Evolutionary conservation across 2,329 filamentous ascomycete genomes (phyloP).

Genomic region (Arachnomyces sp.): DNA sequence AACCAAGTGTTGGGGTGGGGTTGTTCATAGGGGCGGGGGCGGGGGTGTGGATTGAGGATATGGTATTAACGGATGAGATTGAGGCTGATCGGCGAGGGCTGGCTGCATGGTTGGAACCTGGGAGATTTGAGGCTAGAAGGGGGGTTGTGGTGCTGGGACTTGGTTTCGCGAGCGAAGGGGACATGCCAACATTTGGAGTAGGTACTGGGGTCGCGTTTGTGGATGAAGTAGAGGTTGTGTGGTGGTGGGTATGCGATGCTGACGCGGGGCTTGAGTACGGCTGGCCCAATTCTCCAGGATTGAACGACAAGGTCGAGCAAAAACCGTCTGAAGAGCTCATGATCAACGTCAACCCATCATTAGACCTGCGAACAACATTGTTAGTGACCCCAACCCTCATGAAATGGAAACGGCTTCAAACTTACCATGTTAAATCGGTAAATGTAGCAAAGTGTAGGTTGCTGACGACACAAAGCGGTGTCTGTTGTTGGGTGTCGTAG

Average conservation of each 20-base stretch:
- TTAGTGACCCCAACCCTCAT: conserved; percentile 2
- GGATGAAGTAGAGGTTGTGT: conserved; percentile 40
- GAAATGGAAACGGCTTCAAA: conserved; percentile 10
- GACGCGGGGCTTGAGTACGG: conserved; percentile 52
- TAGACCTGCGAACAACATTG: conserved; percentile 51
- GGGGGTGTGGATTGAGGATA: conserved; percentile 35
- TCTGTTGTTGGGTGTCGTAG: conserved; percentile 95
- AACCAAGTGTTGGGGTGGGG: conserved; percentile 68
- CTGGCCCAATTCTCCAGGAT: conserved; percentile 74
- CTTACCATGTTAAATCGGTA: conserved; percentile 89
- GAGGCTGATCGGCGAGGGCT: conserved; percentile 83
- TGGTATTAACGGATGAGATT: conserved; percentile 56
- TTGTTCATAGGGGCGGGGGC: conserved; percentile 56
- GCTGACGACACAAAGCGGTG: conserved; percentile 87
- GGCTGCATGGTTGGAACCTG: conserved; percentile 49
- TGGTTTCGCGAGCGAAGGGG: conserved; percentile 46
- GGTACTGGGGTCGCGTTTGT: conserved; percentile 61
- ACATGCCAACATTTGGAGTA: conserved; percentile 57
- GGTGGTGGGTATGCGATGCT: conserved; percentile 26
- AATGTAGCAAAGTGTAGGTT: conserved; percentile 97
- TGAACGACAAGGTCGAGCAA: conserved; percentile 83
- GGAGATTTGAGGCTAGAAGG: conserved; percentile 44
- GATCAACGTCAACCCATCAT: conserved; percentile 67
- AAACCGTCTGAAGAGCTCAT: conserved; percentile 99
- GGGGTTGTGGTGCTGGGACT: conserved; percentile 53